Evolutionary conservation across 495 filamentous ascomycete genomes (phyloP), one percentile per base, ranked within the genome.

Genomic region (Astrothelium macrocarpum): DNA sequence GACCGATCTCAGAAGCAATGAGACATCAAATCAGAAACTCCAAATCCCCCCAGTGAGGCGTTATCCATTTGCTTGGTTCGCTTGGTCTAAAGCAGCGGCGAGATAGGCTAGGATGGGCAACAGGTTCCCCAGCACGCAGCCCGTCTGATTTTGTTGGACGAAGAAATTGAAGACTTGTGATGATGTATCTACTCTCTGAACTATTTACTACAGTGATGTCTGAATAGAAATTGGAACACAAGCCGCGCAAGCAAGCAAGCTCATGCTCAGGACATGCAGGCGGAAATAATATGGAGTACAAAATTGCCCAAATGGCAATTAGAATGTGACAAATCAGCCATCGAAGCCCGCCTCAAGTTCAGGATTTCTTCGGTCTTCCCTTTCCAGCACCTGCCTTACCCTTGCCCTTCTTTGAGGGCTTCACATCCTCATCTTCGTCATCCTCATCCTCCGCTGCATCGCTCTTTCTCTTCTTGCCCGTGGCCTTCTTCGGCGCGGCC

Each of bases 391-490:
- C 31, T 26, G 59, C 59, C 59, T 68, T 68, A 5, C 60, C 65
- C 56, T 67, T 67, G 34, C 53, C 61, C 56, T 63, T 64, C 65
- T 60, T 62, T 7, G 59, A 18, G 2, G 43, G 61, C 18, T 67
- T 62, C 14, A 71, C 71, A 53, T 76, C 73, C 32, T 76, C 71
- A 53, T 72, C 71, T n/a, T 72, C 72, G 25, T 71, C 73, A 53
- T 69, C 68, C 29, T 69, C 70, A 36, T 69, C 77, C 3, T 75
- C 76, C 59, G 82, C 83, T 66, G 81, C 81, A 64, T 80, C 77
- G 53, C 74, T 73, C 78, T 89, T 90, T 7, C 64, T 72, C 68
- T 84, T 88, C 70, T 80, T 82, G 53, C 78, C 78, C 14, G 69
- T 49, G 23, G 58, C 62, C 1, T 62, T 65, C 60, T 73, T 75